Base-by-base conservation (phyloP, 345 rosid genomes). In the Turnera subulata region DNA sequence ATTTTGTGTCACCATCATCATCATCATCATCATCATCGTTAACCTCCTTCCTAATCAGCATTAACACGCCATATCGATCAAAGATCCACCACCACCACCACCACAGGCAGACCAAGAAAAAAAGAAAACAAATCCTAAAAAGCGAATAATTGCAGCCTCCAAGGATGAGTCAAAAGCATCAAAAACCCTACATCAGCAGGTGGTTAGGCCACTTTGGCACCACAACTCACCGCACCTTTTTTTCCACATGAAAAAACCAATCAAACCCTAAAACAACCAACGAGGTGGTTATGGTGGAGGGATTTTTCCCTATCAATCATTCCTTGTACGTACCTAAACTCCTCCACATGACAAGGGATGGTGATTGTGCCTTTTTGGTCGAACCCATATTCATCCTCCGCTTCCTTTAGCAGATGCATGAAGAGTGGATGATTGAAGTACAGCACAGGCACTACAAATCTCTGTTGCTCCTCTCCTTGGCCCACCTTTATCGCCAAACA, bases 231-330 rank as follows among this genome's bases (percentile, higher is more conserved):
- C 70, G 50, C 70, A 53, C 22, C 40, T 55, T 47, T 14, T 40
- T 33, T 37, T 39, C n/a, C 50, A 23, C 18, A 56, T 11, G 26
- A 18, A 17, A 15, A 29, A 13, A 24, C 11, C 6, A 11, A 60
- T 50, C 57, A 60, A 59, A 76, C 83, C 76, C 88, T 84, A 71
- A 84, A 86, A 71, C 94, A 86, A 1, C 85, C 85, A 29, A 70
- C 68, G 62, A 64, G 80, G 55, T 76, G 71, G 15, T 82, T 80
- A 25, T 84, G 78, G 45, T 71, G 68, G 38, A 75, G 56, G 51
- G 84, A 74, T 11, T 68, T 77, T 48, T 87, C 95, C 65, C 69
- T 75, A 44, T 82, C 91, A 47, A 87, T 87, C 77, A 78, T 50
- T 44, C 68, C 45, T 46, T 53, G 73, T 20, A 69, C 68, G 55